phyloP scores from a whole-genome alignment of 2,329 filamentous ascomycete genomes.

The Fusarium piperis region DNA sequence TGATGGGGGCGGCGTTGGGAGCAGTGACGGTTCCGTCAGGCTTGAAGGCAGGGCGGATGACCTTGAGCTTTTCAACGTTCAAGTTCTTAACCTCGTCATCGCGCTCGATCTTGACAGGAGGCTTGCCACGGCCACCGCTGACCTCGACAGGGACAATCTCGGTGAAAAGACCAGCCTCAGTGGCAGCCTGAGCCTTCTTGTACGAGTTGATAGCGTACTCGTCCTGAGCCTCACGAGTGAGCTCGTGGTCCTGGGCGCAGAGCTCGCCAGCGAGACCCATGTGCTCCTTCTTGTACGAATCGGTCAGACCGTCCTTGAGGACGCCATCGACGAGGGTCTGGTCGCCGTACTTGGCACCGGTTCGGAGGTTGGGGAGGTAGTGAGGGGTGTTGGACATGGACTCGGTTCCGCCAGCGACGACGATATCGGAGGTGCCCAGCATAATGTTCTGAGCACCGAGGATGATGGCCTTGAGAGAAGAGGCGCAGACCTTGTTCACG shows the following conservation, averaged over 20 bases:
- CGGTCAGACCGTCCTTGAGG: conserved; percentile 92
- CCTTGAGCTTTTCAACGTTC: conserved; percentile 82
- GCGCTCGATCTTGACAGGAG: conserved; percentile 78
- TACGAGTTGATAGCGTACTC: conserved; percentile 96
- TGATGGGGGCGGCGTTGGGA: conserved; percentile 95
- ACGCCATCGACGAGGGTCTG: conserved; percentile 89
- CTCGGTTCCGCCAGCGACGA: conserved; percentile 94
- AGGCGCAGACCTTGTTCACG: conserved; percentile 99
- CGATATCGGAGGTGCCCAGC: conserved; percentile 90
- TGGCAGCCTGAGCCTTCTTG: conserved; percentile 89
- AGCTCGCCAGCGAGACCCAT: conserved; percentile 96
- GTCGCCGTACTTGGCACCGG: conserved; percentile 93
- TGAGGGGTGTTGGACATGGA: conserved; percentile 99
- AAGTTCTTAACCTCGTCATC: conserved; percentile 98
- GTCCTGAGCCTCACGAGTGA: conserved; percentile 88
- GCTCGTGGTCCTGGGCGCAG: conserved; percentile 83
- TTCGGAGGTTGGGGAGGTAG: conserved; percentile 89
- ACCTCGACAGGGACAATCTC: conserved; percentile 94
- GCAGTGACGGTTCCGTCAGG: conserved; percentile 91
- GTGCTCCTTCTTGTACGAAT: conserved; percentile 95
- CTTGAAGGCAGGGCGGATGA: conserved; percentile 86
- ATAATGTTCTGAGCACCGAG: conserved; percentile 97
- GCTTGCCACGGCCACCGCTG: conserved; percentile 89
- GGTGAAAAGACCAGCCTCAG: conserved; percentile 81
- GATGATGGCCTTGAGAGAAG: conserved; percentile 91